Percentiles rank a stretch among this genome's conserved stretches.
phyloP scores from a whole-genome alignment of 179 eudicot species.

The Silene vulgaris region DNA sequence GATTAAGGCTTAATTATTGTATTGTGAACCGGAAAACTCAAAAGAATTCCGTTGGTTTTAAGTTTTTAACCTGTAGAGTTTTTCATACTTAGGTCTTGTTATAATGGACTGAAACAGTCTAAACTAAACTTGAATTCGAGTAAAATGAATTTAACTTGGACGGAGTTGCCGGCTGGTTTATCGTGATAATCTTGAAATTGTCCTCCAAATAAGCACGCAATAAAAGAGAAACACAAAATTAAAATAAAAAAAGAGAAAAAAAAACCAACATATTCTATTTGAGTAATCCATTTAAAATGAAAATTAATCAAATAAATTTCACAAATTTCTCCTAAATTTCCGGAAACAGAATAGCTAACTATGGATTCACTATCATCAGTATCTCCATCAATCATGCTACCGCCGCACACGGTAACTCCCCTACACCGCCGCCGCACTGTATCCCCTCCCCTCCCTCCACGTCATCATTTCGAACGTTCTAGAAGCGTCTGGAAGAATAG shows the following conservation, averaged over 20 bases:
- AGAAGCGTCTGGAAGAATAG: conserved; percentile 16
- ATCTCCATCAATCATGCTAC: conserved; percentile 49
- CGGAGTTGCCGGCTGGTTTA: no score
- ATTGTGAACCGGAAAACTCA: no score
- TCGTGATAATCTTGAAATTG: conserved; percentile 5
- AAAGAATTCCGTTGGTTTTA: no score
- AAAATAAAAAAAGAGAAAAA: background rate
- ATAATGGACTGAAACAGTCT: no score
- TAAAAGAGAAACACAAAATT: no score
- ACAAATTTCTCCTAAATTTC: background rate
- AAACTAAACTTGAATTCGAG: no score
- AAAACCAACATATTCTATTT: background rate
- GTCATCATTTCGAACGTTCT: conserved; percentile 9
- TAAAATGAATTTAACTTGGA: no score
- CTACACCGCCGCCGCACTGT: conserved; percentile 14
- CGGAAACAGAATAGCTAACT: background rate
- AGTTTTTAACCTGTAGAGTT: no score
- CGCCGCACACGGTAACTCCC: conserved; percentile 22
- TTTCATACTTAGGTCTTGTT: no score
- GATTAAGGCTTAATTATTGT: no score
- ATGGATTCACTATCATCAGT: conserved; percentile 78
- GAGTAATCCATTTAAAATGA: background rate
- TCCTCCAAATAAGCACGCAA: background rate
- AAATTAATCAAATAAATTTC: background rate
- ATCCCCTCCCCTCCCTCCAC: conserved; percentile 19